Conservation (phyloP, 1,284 basidiomycete species). For the Puccinia triticina region DNA sequence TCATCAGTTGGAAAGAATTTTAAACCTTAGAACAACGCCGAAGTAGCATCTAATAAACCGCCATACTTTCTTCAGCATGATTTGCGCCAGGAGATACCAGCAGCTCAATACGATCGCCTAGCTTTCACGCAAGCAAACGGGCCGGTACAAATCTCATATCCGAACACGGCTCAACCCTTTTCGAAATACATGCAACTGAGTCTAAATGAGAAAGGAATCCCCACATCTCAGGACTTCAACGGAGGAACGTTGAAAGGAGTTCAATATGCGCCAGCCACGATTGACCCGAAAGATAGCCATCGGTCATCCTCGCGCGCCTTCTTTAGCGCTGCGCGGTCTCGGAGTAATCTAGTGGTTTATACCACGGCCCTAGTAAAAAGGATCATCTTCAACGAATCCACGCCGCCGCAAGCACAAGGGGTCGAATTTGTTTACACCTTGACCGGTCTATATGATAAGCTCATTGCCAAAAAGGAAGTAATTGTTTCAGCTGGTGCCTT, state of each 20-base stretch:
- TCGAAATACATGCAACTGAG: conserved; percentile 54
- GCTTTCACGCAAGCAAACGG: conserved; percentile 49
- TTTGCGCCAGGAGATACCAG: conserved; percentile 20
- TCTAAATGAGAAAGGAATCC: conserved; percentile 57
- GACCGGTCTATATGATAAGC: background rate
- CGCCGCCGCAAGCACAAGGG: conserved; percentile 19
- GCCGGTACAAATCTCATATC: conserved; percentile 57
- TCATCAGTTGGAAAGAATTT: conserved; percentile 53
- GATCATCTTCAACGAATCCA: conserved; percentile 31
- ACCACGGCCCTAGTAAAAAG: conserved; percentile 24
- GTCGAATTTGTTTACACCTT: conserved; percentile 30
- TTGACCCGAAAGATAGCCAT: conserved; percentile 24
- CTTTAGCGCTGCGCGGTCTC: background rate
- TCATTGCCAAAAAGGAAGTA: conserved; percentile 54
- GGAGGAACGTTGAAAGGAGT: conserved; percentile 22
- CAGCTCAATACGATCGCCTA: conserved; percentile 15
- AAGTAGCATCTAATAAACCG: background rate
- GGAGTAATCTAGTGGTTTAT: conserved; percentile 37
- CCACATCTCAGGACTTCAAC: conserved; percentile 32
- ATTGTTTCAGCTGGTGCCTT: conserved; percentile 58
- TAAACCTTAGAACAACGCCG: conserved; percentile 8
- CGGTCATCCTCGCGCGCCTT: conserved; percentile 33
- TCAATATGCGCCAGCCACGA: conserved; percentile 42
- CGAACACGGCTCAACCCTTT: conserved; percentile 50
- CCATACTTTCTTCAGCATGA: conserved; percentile 33